A percentile compares a stretch with the other conserved stretches of the same genome.
These are phyloP conservation scores for Catharanthus roseus DNA, from an alignment of 257 asterid genomes.

Conservation along the genomic window DNA sequence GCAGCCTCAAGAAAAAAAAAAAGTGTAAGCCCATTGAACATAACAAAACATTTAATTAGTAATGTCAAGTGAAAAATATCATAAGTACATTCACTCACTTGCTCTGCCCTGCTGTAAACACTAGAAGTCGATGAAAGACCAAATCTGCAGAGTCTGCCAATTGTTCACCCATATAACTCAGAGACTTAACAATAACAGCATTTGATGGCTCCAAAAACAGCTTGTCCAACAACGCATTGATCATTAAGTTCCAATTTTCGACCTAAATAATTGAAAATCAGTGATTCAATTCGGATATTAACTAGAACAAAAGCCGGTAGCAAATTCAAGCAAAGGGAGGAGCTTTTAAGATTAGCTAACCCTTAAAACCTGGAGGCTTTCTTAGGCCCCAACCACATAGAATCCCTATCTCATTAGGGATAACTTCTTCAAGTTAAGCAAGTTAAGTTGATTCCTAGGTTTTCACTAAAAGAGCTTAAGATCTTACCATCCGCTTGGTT, in stretches of 20 bases:
- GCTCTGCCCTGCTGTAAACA: slow-evolving; percentile 40
- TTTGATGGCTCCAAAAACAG: slow-evolving; percentile 79
- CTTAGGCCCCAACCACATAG: not conserved
- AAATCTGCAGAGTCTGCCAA: slow-evolving; percentile 63
- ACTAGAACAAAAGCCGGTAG: not conserved
- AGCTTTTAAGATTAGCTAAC: not conserved
- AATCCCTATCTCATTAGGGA: not conserved
- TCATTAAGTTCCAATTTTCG: slow-evolving; percentile 60
- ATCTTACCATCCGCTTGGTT: too few relatives aligned
- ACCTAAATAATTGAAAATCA: slow-evolving; percentile 39
- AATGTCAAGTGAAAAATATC: not conserved
- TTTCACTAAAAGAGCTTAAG: not conserved
- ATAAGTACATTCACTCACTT: slow-evolving; percentile 46
- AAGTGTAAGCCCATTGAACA: not conserved
- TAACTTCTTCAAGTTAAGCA: not conserved
- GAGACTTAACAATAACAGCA: slow-evolving; percentile 70
- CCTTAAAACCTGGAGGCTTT: not conserved
- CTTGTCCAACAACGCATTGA: slow-evolving; percentile 63
- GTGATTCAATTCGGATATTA: not conserved
- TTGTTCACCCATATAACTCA: slow-evolving; percentile 74
- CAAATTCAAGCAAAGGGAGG: not conserved
- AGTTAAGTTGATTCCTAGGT: not conserved
- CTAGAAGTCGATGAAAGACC: slow-evolving; percentile 53
- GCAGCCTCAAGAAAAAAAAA: not conserved
- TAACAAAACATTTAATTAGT: not conserved